Base-by-base conservation (phyloP, 2,329 filamentous ascomycete species). In the Botrytis fragariae region DNA sequence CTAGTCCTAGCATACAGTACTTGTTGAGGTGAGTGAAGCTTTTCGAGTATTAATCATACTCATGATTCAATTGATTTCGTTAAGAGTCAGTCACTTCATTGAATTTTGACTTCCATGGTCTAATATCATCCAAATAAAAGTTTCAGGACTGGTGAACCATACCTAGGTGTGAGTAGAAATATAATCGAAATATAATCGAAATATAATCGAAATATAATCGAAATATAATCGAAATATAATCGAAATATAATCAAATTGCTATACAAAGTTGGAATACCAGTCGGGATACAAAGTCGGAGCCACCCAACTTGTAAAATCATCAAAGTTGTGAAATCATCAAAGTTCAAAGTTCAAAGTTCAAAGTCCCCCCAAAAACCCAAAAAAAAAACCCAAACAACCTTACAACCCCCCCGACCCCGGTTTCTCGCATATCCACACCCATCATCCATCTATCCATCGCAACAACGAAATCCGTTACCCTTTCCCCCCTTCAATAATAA, bases 351-450 rank as follows among this genome's bases (percentile, higher is more conserved):
- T 16, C 51, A 57, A 57, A 57, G 48, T n/a, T 16, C 25, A n/a
- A 51, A 51, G 10, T n/a, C 0, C 25, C 48, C 48, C 25, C 25
- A 61, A 61, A 60, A 35, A 3, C 29, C 2, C 6, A 35, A 35
- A 32, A n/a, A n/a, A n/a, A n/a, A n/a, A n/a, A n/a, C n/a, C n/a
- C n/a, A n/a, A 45, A 45, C 62, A 22, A 7, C 29, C 29, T 48
- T 48, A 48, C 63, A 18, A 18, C 25, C 25, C 35, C n/a, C 57
- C 25, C 57, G 20, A 65, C 63, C 65, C 65, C 65, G 48, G 65
- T 37, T 69, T 69, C 65, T 69, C 48, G 65, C 65, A 57, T 69
- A 57, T 32, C 48, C 65, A 68, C 65, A 74, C 77, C 79, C 51
- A 57, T 57, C 51, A 69, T 61, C 25, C 72, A 61, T 73, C 69